phyloP scores from a whole-genome alignment of 495 filamentous ascomycete genomes.

The Pseudoneurospora amorphoporcata region DNA sequence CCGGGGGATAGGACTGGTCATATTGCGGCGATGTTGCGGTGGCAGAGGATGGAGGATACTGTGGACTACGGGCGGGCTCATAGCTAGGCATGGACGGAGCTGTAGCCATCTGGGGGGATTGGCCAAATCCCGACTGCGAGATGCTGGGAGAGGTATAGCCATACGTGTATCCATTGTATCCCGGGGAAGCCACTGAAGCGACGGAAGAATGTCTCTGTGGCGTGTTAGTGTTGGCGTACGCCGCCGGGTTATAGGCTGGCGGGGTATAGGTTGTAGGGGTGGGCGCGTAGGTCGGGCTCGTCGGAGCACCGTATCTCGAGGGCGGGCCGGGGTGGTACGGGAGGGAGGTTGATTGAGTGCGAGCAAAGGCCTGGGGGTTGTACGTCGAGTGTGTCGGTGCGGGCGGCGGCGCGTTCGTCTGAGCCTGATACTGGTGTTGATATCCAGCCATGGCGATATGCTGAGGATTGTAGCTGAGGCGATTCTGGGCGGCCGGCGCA shows the following conservation, averaged over 20 bases:
- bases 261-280: constrained; percentile 28
- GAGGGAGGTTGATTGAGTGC: constrained; percentile 46
- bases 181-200: constrained; percentile 8
- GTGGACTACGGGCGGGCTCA: constrained; percentile 25
- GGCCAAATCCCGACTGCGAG: constrained; percentile 22
- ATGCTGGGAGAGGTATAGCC: constrained; percentile 27
- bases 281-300: constrained; percentile 21
- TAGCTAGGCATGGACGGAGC: constrained; percentile 23
- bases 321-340: constrained; percentile 33
- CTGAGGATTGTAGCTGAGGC: constrained; percentile 36
- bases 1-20: constrained; percentile 16
- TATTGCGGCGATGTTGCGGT: constrained; percentile 16
- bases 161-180: constrained; percentile 32
- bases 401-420: constrained; percentile 28
- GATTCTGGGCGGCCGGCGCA: constrained; percentile 22
- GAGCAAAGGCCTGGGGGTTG: constrained; percentile 73
- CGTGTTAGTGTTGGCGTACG: constrained; percentile 30
- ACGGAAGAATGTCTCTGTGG: constrained; percentile 38
- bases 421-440: constrained; percentile 46
- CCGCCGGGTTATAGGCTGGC: constrained; percentile 40
- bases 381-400: constrained; percentile 52
- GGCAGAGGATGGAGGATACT: constrained; percentile 18
- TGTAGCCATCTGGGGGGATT: constrained; percentile 19
- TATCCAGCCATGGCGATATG: constrained; percentile 45
- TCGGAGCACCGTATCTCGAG: constrained; percentile 21